Evolutionary conservation across 78 protist genomes (phyloP), one percentile per base, ranked within the genome.

Genomic region (Tieghemostelium lacteum): DNA sequence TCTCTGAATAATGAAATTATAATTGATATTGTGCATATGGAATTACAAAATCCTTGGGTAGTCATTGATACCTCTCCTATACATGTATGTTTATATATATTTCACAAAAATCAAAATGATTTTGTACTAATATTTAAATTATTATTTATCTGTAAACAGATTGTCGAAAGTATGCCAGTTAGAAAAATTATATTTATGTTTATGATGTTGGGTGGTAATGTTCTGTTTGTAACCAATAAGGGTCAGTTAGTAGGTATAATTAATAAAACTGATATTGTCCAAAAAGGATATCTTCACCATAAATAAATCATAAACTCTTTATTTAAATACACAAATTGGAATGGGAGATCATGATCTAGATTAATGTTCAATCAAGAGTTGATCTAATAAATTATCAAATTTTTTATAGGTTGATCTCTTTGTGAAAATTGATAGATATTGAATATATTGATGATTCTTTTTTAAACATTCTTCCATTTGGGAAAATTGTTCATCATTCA

Each of bases 41-140:
- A 78, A 31, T 45, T 78, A 29, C 88, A 78, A 55, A 78, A 78
- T 66, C 88, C 88, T 36, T 78, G 88, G 88, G 88, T 78, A 17
- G 66, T 67, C 1, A 78, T 78, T 39, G 88, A 78, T 29, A 42
- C 34, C 8, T 78, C 88, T 17, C 88, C 88, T 66, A 66, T 78
- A 19, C 17, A 14, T 57, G 54, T 49, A 49, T 49, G 54, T 49
- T 16, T 49, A 16, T 16, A 49, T 49, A 49, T 8, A 16, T 49
- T n/a, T n/a, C n/a, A n/a, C n/a, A n/a, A n/a, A n/a, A n/a, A n/a
- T n/a, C n/a, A 12, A 12, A 16, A 49, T 16, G 8, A 49, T 49
- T 49, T 49, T 16, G 8, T 49, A 16, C 8, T 49, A 16, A 49
- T 49, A 49, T 49, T 12, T 49, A 49, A 16, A 49, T 49, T 49